Base-by-base conservation (phyloP, 2,329 filamentous ascomycete species). In the Parastagonospora nodorum region DNA sequence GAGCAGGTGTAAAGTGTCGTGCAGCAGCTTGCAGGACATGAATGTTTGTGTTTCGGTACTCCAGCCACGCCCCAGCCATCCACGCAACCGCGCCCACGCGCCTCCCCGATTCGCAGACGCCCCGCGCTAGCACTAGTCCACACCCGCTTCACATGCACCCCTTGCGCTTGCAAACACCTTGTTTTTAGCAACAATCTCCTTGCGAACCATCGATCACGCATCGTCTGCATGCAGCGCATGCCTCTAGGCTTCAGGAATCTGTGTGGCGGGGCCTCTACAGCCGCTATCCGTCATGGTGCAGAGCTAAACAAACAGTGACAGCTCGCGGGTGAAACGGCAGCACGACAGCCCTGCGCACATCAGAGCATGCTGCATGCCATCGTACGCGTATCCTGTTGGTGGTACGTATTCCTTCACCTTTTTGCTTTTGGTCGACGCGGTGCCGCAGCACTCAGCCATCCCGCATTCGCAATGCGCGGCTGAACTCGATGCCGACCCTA, bases 1-100 rank as follows among this genome's bases (percentile, higher is more conserved):
- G 35, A 37, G 35, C 19, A 15, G n/a, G n/a, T 7, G 19, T 37
- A 14, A 16, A 37, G 35, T 37, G 35, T 16, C 15, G 35, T 16
- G 15, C 35, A 19, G 14, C 11, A 14, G 35, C 12, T 37, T 14
- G 19, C 19, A 37, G 19, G n/a, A 39, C 37, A 19, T 19, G 37
- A 24, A 38, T 24, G 35, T 37, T 37, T 37, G 35, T 37, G 35
- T 14, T 16, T 37, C 14, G 19, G 35, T 14, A 37, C 19, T 46
- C 59, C 61, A 59, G 48, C 63, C 61, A 54, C 60, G 15, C 44
- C 45, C 36, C 11, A 35, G 36, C 24, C 15, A 36, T 48, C 37
- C 40, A 29, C 43, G 33, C 16, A 28, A 29, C 33, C 48, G 56
- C 53, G 19, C 14, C 35, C 51, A 58, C 57, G 35, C 53, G 42